Conservation (phyloP, 192 early-diverging fungal species). For the Entomortierella lignicola region DNA sequence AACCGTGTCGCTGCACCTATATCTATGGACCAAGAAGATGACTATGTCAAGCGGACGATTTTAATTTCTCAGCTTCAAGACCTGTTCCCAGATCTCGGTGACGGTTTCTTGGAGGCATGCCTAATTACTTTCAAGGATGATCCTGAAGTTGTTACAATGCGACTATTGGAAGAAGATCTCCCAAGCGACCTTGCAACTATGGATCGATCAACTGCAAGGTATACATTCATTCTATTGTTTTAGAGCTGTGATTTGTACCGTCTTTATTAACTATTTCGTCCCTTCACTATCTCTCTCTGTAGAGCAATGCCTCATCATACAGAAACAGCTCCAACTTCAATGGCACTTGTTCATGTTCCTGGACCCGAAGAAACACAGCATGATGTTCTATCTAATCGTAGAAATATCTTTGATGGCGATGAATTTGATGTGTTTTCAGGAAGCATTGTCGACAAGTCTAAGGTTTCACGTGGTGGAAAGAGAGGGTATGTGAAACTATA, state of each 20-base stretch:
- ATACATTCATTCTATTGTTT: neutral
- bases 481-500: constrained; percentile 58
- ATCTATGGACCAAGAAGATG: constrained; percentile 47
- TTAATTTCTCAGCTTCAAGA: constrained; percentile 88
- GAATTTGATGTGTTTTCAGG: constrained; percentile 91
- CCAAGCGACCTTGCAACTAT: constrained; percentile 73
- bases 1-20: constrained; percentile 1
- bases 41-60: constrained; percentile 64
- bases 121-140: constrained; percentile 74
- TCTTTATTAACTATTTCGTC: too few species aligned
- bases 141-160: constrained; percentile 80
- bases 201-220: constrained; percentile 69
- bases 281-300: too few species aligned
- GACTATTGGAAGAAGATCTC: constrained; percentile 81
- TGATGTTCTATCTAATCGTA: constrained; percentile 66
- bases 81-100: constrained; percentile 89
- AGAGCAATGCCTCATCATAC: constrained; percentile 18
- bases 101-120: constrained; percentile 91
- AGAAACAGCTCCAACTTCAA: constrained; percentile 9
- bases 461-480: constrained; percentile 82
- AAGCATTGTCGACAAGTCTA: constrained; percentile 68
- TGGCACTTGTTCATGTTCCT: constrained; percentile 2
- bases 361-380: constrained; percentile 10
- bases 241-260: too few species aligned
- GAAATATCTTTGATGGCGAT: constrained; percentile 93